Base-by-base conservation (phyloP, 1,284 basidiomycete species). In the Stereum hirsutum region DNA sequence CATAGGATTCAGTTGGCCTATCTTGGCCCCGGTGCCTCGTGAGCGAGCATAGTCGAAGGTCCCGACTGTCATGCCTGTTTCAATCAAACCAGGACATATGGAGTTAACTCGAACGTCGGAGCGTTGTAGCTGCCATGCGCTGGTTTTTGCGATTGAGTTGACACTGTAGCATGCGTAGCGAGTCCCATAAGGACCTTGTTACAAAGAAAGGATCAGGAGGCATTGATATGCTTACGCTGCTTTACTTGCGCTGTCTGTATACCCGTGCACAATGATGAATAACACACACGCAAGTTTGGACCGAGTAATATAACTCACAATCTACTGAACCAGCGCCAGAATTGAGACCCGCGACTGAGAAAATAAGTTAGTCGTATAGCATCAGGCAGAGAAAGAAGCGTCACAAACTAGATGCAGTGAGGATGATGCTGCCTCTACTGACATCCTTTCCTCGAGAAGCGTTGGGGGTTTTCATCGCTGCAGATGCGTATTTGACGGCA, bases 71-170 rank as follows among this genome's bases (percentile, higher is more conserved):
- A 94, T 92, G 27, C 81, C 85, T 1, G 90, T 94, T 64, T 94
- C 87, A 53, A 96, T 92, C 39, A 96, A 63, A 15, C 93, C 93
- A 2, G 93, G 93, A 56, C 90, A 94, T 49, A 96, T 79, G 14
- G 86, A 77, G 61, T 96, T 96, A 49, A 95, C 84, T 30, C 93
- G 82, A 49, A 97, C 73, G 59, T 90, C 87, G 2, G 80, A 82
- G 51, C 75, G 81, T 47, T 79, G 72, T n/a, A 95, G 72, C 59
- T 92, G 88, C 60, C 85, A 89, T 1, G 81, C 75, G 6, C 80
- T 70, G 1, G 85, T 90, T 54, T 89, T 77, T 4, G 89, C 92
- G 47, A 96, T 77, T 35, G 81, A 89, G 60, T 91, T 90, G 26
- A 93, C 88, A 6, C 83, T 89, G 48, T 6, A 41, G 21, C 15